Evolutionary conservation across 495 filamentous ascomycete species (phyloP), one percentile per base, ranked within the genome.

Genomic region (Rostrohypoxylon terebratum): DNA sequence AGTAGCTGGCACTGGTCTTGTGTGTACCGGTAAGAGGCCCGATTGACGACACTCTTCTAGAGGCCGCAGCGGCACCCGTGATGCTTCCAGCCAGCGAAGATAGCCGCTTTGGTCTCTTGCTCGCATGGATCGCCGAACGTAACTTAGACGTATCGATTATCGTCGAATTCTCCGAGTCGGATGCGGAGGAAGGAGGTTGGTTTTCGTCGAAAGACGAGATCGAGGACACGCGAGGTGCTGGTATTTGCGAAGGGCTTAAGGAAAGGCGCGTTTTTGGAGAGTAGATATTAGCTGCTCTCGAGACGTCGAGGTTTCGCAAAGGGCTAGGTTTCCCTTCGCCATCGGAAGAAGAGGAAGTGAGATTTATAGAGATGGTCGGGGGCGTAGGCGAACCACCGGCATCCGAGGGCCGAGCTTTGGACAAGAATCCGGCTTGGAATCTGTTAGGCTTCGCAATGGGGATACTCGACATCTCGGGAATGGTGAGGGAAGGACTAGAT

Each of bases 381-480:
- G 90, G 84, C 25, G 87, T 79, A 4, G 91, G 91, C 33, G 92
- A 93, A 64, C 87, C 89, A 63, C 86, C 82, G 1, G 79, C 71
- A 70, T 73, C 80, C 57, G 79, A 76, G 1, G 71, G 48, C 10
- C 77, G 72, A 28, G 75, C 59, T 83, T 97, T 97, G 18, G 92
- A 90, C 59, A 98, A 83, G 78, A 97, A 97, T 25, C 96, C 96
- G 34, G 94, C 86, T 76, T 97, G 92, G 84, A 99, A 97, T 36
- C 96, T 87, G 79, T 88, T 94, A 60, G 86, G 88, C 73, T 92
- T 94, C 72, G 85, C 77, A 58, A 81, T 72, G 23, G 70, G 72
- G 1, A 86, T 68, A n/a, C 72, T 78, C 16, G 80, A 77, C 21
- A 75, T 68, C 34, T 85, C 83, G 6, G 81, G 80, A 11, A 82